Base-by-base conservation (phyloP, 495 filamentous ascomycete species). In the Podospora didyma region DNA sequence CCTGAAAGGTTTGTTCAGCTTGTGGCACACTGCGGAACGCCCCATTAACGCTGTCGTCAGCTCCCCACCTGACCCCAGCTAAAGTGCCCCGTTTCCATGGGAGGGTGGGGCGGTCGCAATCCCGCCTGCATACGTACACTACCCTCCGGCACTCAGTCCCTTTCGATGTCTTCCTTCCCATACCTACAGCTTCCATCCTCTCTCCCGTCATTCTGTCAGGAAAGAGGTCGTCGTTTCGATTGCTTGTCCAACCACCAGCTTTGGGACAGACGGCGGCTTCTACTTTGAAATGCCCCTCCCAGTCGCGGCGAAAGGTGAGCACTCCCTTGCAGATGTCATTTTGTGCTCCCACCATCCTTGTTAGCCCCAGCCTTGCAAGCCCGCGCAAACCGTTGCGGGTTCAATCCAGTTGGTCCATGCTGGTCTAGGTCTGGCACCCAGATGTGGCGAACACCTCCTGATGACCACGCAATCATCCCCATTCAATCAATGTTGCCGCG, bases 241-340 rank as follows among this genome's bases (percentile, higher is more conserved):
- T 47, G 34, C 16, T 37, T 37, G 37, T n/a, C n/a, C n/a, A 39
- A 49, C n/a, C 45, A 21, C 6, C n/a, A n/a, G n/a, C n/a, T n/a
- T 46, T 44, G 4, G 45, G 48, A 28, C 19, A 28, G 47, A 51
- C 50, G 35, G 51, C 46, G 19, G 20, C 19, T 24, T 31, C 47
- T 11, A 26, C 22, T 42, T 17, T 5, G 70, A 62, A 34, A 78
- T 78, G 75, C 73, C 75, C 58, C 49, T 75, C 53, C 74, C 75
- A 50, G 58, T 78, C 57, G 65, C 69, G 51, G 75, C 74, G 58
- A 76, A 78, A 71, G 73, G 75, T 78, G 51, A 73, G 75, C 67
- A 12, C n/a, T 17, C 12, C n/a, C 45, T 22, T 48, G 7, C 34
- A 49, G 47, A 42, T 52, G 22, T 19, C 45, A 28, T 46, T 17